Percentiles rank a stretch among this genome's conserved stretches.
These are phyloP conservation scores for Cladosporium oxysporum DNA, from an alignment of 2,329 filamentous ascomycete species.

Conservation along the genomic window DNA sequence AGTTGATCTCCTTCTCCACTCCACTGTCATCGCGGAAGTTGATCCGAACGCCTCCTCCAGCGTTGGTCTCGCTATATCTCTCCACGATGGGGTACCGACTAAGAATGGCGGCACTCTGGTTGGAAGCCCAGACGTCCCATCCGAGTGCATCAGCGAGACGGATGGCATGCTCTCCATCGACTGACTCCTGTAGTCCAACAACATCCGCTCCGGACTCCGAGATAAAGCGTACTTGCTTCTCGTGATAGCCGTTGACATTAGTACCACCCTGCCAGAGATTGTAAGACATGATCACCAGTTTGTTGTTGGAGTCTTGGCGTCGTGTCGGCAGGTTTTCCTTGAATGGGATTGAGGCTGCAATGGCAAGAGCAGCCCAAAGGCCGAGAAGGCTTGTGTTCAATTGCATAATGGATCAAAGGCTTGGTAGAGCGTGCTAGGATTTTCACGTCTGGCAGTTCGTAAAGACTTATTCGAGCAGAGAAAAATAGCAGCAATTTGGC, in stretches of 20 bases:
- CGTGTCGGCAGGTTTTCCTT: neutral
- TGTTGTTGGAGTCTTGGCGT: neutral
- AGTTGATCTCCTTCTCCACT: conserved; percentile 1
- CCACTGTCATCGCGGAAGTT: conserved; percentile 7
- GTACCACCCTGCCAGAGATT: conserved; percentile 16
- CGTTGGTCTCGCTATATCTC: neutral
- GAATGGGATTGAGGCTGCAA: conserved; percentile 1
- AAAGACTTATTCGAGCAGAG: neutral
- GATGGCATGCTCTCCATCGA: conserved; percentile 8
- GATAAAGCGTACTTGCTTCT: conserved; percentile 14
- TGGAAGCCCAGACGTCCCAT: conserved; percentile 1
- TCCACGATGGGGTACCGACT: conserved; percentile 5
- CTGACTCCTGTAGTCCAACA: conserved; percentile 12
- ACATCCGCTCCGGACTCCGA: conserved; percentile 11
- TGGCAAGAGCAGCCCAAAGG: neutral
- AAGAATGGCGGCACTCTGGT: conserved; percentile 7
- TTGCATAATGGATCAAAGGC: neutral
- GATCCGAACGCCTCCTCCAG: conserved; percentile 6
- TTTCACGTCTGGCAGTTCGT: neutral
- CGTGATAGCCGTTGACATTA: conserved; percentile 15
- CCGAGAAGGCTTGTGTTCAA: neutral
- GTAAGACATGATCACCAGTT: conserved; percentile 13
- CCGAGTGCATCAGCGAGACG: conserved; percentile 7
- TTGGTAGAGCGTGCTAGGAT: neutral
- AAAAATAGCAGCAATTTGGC: neutral